Evolutionary conservation across 345 rosid species (phyloP), one percentile per base, ranked within the genome.

Genomic region (Kandelia obovata): DNA sequence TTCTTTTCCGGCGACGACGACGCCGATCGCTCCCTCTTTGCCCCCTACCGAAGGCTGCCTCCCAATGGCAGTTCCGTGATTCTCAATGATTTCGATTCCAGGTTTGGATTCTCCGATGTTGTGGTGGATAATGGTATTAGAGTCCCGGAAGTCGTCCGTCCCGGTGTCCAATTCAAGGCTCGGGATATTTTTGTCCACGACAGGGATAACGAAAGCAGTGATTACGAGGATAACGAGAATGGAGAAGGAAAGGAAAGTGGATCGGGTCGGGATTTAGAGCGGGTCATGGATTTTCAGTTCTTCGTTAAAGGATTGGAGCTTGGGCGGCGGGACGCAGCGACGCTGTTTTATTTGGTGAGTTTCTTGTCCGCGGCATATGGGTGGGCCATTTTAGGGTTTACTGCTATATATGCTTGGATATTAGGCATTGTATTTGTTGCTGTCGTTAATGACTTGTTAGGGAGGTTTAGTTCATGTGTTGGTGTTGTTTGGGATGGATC

Each of bases 351-450:
- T 64, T 79, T 94, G 11, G 85, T 89, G 57, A 91, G 87, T 75
- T 88, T 89, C 68, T 66, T 94, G 56, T 89, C 95, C 30, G 92
- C 92, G 5, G 95, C 97, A 34, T 94, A 94, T 78, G 97, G 97
- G 7, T 91, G 95, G 96, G 92, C 89, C 76, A 87, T 94, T 79
- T 80, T 94, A 49, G 96, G 93, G 67, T 94, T 89, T 62, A 89
- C 96, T 5, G 87, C 85, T 8, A 83, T 91, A 49, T 94, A 91
- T 80, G 88, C 99, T 2, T 79, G 88, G 89, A 89, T 89, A 60
- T 35, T 85, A 0, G 99, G 93, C 49, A 75, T 90, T 72, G 86
- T 82, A 61, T 95, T 87, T 65, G 84, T 95, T 25, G 88, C 87
- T 2, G 85, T 90, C 21, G 80, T 84, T 46, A 85, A 90, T 73